A percentile compares a stretch with the other conserved stretches of the same genome.
phyloP scores from a whole-genome alignment of 768 basidiomycete species.

The Kwoniella mangroviensis region DNA sequence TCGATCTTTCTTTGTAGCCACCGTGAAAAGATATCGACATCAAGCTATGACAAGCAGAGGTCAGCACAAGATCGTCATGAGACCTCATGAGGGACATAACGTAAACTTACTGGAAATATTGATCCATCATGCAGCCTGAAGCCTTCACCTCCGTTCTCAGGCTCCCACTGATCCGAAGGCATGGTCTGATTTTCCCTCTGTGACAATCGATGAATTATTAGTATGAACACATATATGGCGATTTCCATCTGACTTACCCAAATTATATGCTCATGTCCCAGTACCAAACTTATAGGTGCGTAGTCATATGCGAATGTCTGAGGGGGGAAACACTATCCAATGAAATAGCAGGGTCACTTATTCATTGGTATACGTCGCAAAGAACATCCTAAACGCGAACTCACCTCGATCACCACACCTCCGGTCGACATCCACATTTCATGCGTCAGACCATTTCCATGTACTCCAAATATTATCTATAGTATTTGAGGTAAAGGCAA shows the following conservation, averaged over 20 bases:
- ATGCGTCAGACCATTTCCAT: constrained; percentile 16
- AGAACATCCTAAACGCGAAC: no score
- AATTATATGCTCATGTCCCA: constrained; percentile 15
- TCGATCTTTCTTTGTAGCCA: constrained; percentile 6
- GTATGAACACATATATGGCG: background rate
- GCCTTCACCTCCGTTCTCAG: constrained; percentile 1
- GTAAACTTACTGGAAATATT: constrained; percentile 7
- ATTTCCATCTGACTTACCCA: background rate
- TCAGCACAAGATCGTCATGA: background rate
- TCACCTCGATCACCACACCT: constrained; percentile 14
- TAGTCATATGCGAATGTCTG: constrained; percentile 10
- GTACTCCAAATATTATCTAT: constrained; percentile 16
- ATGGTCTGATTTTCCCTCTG: constrained; percentile 6
- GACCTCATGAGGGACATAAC: background rate
- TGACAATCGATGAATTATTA: background rate
- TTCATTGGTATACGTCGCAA: no score
- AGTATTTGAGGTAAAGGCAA: no score
- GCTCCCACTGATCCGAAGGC: constrained; percentile 9
- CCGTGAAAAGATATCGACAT: background rate
- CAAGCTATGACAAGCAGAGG: background rate
- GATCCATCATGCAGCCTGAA: constrained; percentile 8
- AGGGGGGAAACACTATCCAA: background rate
- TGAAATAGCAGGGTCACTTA: no score
- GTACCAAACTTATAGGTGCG: constrained; percentile 2
- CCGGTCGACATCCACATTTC: constrained; percentile 14